A percentile compares a stretch with the other conserved stretches of the same genome.
These are phyloP conservation scores for Byssothecium circinans DNA, from an alignment of 2,329 filamentous ascomycete genomes.

Conservation along the genomic window DNA sequence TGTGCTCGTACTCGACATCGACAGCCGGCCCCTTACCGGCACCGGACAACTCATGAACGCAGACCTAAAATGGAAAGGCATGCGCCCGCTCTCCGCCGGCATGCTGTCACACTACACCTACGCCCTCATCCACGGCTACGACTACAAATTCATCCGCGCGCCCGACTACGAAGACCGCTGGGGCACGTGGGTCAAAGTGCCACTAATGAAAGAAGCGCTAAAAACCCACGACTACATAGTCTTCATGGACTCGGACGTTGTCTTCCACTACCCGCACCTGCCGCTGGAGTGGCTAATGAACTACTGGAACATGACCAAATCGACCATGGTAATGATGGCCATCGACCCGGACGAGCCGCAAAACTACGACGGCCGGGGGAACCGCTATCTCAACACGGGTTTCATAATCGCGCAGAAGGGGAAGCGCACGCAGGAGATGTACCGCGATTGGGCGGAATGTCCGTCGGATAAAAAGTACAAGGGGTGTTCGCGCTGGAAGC, in stretches of 20 bases:
- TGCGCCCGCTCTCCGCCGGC: slow-evolving; percentile 40
- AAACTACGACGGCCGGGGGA: slow-evolving; percentile 48
- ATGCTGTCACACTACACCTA: slow-evolving; percentile 46
- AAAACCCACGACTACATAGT: slow-evolving; percentile 49
- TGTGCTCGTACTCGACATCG: slow-evolving; percentile 43
- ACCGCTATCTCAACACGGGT: slow-evolving; percentile 49
- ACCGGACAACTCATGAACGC: slow-evolving; percentile 41
- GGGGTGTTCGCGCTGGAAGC: slow-evolving; percentile 40
- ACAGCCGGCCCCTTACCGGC: slow-evolving; percentile 39
- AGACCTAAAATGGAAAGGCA: slow-evolving; percentile 41
- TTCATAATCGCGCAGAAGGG: slow-evolving; percentile 49
- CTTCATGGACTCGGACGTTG: slow-evolving; percentile 55
- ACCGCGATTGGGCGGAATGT: slow-evolving; percentile 43
- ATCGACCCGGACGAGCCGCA: slow-evolving; percentile 48
- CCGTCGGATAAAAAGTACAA: slow-evolving; percentile 39
- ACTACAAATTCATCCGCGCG: slow-evolving; percentile 52
- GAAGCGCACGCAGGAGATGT: slow-evolving; percentile 42
- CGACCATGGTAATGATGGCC: slow-evolving; percentile 52
- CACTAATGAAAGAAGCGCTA: slow-evolving; percentile 48
- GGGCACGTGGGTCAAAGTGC: slow-evolving; percentile 55
- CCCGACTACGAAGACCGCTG: slow-evolving; percentile 47
- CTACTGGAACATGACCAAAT: slow-evolving; percentile 51
- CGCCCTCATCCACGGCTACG: slow-evolving; percentile 53
- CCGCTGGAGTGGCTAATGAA: slow-evolving; percentile 56
- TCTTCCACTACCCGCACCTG: slow-evolving; percentile 51